phyloP scores from a whole-genome alignment of 129 eudicot genomes.

The Centella asiatica region DNA sequence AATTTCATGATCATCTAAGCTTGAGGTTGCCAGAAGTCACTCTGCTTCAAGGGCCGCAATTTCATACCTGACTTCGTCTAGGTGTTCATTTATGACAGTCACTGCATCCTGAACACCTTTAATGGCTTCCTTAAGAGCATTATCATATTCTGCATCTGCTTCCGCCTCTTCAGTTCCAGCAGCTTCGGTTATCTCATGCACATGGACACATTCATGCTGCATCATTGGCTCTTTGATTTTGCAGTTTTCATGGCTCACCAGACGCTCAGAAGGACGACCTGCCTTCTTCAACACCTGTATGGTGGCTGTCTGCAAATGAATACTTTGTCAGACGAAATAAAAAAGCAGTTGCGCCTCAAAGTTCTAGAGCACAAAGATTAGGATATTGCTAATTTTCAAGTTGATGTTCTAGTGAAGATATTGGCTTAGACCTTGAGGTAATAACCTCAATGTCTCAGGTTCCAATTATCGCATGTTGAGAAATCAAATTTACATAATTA shows the following conservation, averaged over 20 bases:
- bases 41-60: constrained; percentile 73
- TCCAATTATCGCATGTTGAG: no score
- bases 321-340: background rate
- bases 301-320: constrained; percentile 58
- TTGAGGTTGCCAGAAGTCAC: constrained; percentile 5
- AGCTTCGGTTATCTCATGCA: constrained; percentile 87
- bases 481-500: no score
- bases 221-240: constrained; percentile 38
- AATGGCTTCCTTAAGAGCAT: constrained; percentile 76
- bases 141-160: constrained; percentile 90
- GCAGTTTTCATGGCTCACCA: constrained; percentile 87
- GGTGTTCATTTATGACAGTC: constrained; percentile 62
- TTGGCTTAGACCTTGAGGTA: no score
- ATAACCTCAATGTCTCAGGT: no score
- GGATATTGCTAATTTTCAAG: no score
- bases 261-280: constrained; percentile 89
- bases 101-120: constrained; percentile 89
- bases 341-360: background rate
- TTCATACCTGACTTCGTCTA: constrained; percentile 90
- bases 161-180: constrained; percentile 99
- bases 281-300: constrained; percentile 95
- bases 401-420: no score
- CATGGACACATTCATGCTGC: constrained; percentile 85
- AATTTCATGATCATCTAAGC: background rate
- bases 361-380: no score